Evolutionary conservation across 495 filamentous ascomycete genomes (phyloP), one percentile per base, ranked within the genome.

Genomic region (Podospora sp.): DNA sequence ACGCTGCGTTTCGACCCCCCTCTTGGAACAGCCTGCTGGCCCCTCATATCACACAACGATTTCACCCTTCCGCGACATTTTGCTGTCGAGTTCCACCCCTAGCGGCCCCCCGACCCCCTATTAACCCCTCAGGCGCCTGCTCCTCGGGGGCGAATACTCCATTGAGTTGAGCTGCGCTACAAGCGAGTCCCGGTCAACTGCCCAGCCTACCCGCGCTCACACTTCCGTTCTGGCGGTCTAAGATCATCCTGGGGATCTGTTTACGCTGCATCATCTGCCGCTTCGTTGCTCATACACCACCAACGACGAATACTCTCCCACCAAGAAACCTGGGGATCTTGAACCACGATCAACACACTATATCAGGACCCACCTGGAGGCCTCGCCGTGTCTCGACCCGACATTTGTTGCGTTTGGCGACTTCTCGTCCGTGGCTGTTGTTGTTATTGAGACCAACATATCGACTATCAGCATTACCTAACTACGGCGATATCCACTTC

Each of bases 161-260:
- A 46, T 46, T 46, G 40, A 46, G 40, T 46, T 46, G 5, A 46
- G 40, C 12, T 46, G 40, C 16, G 40, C 40, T 46, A 62, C 35
- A 67, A 58, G 24, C 60, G 18, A n/a, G 11, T 49, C 62, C 68
- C 66, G 46, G 53, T 57, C 65, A 71, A 65, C 62, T 65, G 65
- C 35, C 66, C 68, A 52, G 56, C 68, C 60, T 64, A 7, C 25
- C 40, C 24, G 16, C 16, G 52, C 40, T 46, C 40, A 46, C 5
- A 18, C 40, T 46, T 14, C 14, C 16, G 12, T 11, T 14, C 16
- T 46, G 40, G 40, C 14, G 40, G 40, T 18, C 40, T 46, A 46
- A 46, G 40, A 46, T 46, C 40, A 11, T 14, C 40, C 16, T 46
- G 40, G 16, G 12, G 40, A 46, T 46, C 40, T 46, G 40, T 46